Evolutionary conservation across 768 basidiomycete species (phyloP).

Genomic region (Naganishia antarctica): DNA sequence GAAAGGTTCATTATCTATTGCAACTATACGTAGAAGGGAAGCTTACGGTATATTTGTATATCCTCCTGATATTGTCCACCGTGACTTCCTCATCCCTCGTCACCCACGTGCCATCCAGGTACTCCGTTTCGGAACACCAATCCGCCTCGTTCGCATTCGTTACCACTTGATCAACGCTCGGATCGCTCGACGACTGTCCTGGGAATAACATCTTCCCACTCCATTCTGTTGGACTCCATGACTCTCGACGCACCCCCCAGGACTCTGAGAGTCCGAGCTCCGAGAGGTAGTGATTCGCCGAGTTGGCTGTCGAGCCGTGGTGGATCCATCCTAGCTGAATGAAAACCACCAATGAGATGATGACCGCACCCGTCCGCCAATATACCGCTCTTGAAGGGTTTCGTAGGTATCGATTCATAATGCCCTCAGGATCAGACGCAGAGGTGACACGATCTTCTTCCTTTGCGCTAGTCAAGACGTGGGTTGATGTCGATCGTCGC

Average conservation of each 20-base stretch:
- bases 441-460: too few relatives aligned
- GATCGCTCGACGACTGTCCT: too few relatives aligned
- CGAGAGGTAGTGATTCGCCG: not conserved
- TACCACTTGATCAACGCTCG: not conserved
- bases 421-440: not conserved
- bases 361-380: not conserved
- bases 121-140: slow-evolving; percentile 12
- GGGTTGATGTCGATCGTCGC: too few relatives aligned
- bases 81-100: not conserved
- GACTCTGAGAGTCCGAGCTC: too few relatives aligned
- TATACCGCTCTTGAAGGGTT: slow-evolving; percentile 1
- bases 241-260: too few relatives aligned
- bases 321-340: not conserved
- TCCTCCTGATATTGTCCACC: not conserved
- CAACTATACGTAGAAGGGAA: not conserved
- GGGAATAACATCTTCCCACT: too few relatives aligned
- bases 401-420: not conserved
- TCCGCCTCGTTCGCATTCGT: not conserved
- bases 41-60: slow-evolving; percentile 6
- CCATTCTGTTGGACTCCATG: too few relatives aligned
- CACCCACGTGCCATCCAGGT: slow-evolving; percentile 5
- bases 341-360: not conserved
- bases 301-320: not conserved
- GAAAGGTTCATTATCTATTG: too few relatives aligned
- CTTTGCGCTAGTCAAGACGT: not conserved